Evolutionary conservation across 768 basidiomycete genomes (phyloP), one percentile per base, ranked within the genome.

Genomic region (Rhizopogon vesiculosus): DNA sequence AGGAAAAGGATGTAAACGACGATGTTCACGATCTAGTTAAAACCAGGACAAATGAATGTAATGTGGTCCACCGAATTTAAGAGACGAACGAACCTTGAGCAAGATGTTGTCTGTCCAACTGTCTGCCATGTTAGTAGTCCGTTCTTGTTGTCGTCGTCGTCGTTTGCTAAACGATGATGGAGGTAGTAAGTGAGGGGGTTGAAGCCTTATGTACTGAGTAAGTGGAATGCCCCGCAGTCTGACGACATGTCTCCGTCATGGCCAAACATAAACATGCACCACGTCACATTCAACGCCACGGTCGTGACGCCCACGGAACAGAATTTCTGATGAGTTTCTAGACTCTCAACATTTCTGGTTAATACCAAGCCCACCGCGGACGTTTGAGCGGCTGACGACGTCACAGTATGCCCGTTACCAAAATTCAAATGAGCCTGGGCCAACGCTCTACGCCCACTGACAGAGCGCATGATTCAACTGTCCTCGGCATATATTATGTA

Each of bases 1-100:
- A 96, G 76, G 73, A 95, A 93, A 57, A 89, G 67, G 66, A 92
- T 79, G 68, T 91, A 96, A 45, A 89, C 86, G 53, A 93, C 54
- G 55, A 96, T 78, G 72, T 97, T 97, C 59, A 83, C 72, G 64
- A 95, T 76, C 85, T 86, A 41, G 15, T 39, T 28, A 42, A 12
- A 40, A 33, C 49, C 42, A 22, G 31, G 3, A 38, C 18, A 22
- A 22, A 16, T 16, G 31, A 41, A 19, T n/a, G 49, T 42, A 28
- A 43, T 22, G 42, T 43, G 15, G 13, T 22, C 5, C 5, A n/a
- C 5, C 15, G 31, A 5, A 0, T 12, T 29, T 7, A 25, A 38
- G 10, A 18, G 8, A 22, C 15, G 31, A 10, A 66, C 67, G 1
- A 46, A 84, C 87, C 79, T 96, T 94, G 78, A 94, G 83, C 40